Percentiles rank a stretch among this genome's conserved stretches.
Conservation (phyloP, 495 filamentous ascomycete species). For the Aspergillus egyptiacus region DNA sequence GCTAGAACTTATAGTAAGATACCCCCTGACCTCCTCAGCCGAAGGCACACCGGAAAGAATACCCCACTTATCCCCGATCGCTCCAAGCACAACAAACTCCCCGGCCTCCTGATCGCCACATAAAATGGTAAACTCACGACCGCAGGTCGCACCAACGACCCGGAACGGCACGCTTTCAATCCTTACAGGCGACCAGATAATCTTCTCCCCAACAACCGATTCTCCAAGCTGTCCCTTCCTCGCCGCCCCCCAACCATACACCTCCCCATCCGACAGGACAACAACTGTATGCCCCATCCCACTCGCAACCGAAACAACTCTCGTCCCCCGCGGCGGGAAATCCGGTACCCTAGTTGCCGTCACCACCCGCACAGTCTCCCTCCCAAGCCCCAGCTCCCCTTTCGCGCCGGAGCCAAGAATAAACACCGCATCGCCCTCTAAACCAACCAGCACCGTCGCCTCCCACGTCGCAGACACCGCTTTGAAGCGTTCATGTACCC, state of each 20-base stretch:
- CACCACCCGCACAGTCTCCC: conserved; percentile 10
- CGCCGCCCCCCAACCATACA: conserved; percentile 83
- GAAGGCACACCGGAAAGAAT: conserved; percentile 41
- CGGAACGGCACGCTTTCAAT: conserved; percentile 51
- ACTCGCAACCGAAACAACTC: conserved; percentile 55
- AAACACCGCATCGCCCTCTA: conserved; percentile 44
- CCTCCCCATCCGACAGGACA: conserved; percentile 65
- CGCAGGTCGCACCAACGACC: conserved; percentile 57
- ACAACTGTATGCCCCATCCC: conserved; percentile 72
- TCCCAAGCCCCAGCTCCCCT: conserved; percentile 66
- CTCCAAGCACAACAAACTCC: conserved; percentile 56
- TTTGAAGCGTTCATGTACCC: conserved; percentile 22
- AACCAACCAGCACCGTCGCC: conserved; percentile 52
- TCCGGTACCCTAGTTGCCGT: conserved; percentile 33
- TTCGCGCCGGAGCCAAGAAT: conserved; percentile 58
- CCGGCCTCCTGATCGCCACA: conserved; percentile 48
- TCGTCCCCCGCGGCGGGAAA: conserved; percentile 54
- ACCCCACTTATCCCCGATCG: conserved; percentile 55
- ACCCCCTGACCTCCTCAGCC: conserved; percentile 22
- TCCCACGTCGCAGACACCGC: conserved; percentile 69
- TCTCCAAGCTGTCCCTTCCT: conserved; percentile 78
- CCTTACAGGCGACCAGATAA: conserved; percentile 53
- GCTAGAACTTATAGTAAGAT: conserved; percentile 52
- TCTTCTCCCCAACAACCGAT: conserved; percentile 27
- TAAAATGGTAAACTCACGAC: conserved; percentile 74